Base-by-base conservation (phyloP, 1,284 basidiomycete genomes). In the Somion occarium region DNA sequence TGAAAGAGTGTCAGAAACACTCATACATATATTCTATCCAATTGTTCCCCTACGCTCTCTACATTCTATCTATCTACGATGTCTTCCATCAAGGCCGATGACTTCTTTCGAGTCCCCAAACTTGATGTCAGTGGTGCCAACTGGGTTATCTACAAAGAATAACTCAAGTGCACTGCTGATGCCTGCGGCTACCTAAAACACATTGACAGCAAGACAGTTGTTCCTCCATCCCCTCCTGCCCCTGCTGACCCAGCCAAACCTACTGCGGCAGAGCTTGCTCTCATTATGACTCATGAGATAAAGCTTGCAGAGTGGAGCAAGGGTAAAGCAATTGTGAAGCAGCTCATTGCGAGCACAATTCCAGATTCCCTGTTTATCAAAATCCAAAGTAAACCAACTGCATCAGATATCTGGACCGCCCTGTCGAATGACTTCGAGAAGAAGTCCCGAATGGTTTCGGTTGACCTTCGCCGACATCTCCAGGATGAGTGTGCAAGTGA, bases 401-500 rank as follows among this genome's bases (percentile, higher is more conserved):
- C 54, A 5, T 48, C 23, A n/a, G 50, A 38, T n/a, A 55, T 57
- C 47, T 62, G 59, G 56, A 27, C n/a, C 3, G 43, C 52, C 5
- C 43, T 61, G 11, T 27, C 46, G 3, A 30, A 44, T 3, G 50
- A 57, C 11, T 56, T 53, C 38, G 50, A 61, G 50, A 20, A 43
- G 15, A 52, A 55, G 20, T 56, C 56, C 39, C n/a, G 53, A 45
- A 57, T 60, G 50, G 51, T 59, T 45, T 43, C 52, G 13, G 53
- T 64, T 2, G 55, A 63, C 44, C 50, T 64, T 3, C 43, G 52
- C n/a, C 19, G 53, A 7, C 37, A 50, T 18, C 57, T 64, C 13
- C 56, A 60, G 37, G 56, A 60, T 11, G 38, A 43, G 22, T 11
- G 37, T 2, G 63, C 54, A 49, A 20, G 20, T 0, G 60, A 63